Evolutionary conservation across 2,329 filamentous ascomycete species (phyloP).

Genomic region (Cryphonectria japonica): DNA sequence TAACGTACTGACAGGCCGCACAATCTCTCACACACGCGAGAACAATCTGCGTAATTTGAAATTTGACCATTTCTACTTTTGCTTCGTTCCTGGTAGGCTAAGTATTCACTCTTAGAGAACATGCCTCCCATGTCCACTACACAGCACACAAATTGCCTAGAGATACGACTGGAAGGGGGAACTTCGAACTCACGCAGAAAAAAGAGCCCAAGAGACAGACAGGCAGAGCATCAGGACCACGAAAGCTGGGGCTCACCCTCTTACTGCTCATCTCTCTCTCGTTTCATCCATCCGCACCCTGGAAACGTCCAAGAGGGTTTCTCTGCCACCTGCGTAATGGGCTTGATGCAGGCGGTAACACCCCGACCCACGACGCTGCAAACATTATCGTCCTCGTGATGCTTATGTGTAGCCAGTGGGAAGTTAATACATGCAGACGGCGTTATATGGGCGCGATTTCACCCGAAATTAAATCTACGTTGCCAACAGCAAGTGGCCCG

Average conservation of each 20-base stretch:
- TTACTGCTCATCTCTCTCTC: not conserved
- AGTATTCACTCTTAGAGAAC: too few relatives aligned
- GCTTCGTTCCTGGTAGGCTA: too few relatives aligned
- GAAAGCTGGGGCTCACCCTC: not conserved
- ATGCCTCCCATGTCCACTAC: too few relatives aligned
- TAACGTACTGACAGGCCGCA: too few relatives aligned
- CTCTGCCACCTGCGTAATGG: not conserved
- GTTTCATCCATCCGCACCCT: not conserved
- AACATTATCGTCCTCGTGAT: not conserved
- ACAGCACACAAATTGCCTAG: too few relatives aligned
- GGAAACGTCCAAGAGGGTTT: not conserved
- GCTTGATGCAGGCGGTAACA: not conserved
- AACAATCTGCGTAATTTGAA: too few relatives aligned
- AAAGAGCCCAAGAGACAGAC: not conserved
- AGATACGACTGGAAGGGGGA: too few relatives aligned
- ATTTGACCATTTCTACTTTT: too few relatives aligned
- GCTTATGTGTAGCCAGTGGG: not conserved
- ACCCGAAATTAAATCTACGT: not conserved
- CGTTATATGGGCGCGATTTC: not conserved
- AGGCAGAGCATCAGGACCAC: not conserved
- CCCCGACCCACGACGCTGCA: not conserved
- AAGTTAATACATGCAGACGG: not conserved
- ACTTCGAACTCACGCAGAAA: not conserved
- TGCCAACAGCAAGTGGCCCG: not conserved
- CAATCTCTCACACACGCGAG: too few relatives aligned